A percentile compares a stretch with the other conserved stretches of the same genome.
These are phyloP conservation scores for Pyrenophora tritici-repentis DNA, from an alignment of 2,329 filamentous ascomycete genomes.

Conservation along the genomic window DNA sequence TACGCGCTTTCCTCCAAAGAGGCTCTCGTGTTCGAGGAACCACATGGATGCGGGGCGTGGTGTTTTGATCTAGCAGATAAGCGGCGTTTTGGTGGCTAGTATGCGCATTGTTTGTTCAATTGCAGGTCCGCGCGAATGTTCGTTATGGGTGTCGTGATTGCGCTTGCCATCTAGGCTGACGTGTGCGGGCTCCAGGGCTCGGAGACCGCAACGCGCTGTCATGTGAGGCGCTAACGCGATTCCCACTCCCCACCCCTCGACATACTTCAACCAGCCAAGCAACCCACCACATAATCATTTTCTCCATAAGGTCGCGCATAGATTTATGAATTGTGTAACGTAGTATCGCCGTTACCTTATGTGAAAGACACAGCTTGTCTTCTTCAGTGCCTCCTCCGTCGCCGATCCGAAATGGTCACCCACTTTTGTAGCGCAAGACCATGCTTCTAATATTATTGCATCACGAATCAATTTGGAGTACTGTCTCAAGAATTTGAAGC, in stretches of 20 bases:
- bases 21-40: slow-evolving; percentile 60
- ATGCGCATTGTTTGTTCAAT: slow-evolving; percentile 5
- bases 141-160: neutral
- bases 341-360: too few relatives aligned
- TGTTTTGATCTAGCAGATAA: neutral
- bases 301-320: too few relatives aligned
- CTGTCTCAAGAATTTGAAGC: too few relatives aligned
- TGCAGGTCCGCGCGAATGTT: neutral
- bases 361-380: too few relatives aligned
- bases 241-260: neutral
- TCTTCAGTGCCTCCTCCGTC: too few relatives aligned
- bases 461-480: too few relatives aligned
- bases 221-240: slow-evolving; percentile 11
- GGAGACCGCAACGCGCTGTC: slow-evolving; percentile 12
- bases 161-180: neutral
- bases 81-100: neutral
- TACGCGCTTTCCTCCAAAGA: slow-evolving; percentile 66
- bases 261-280: too few relatives aligned
- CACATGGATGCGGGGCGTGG: slow-evolving; percentile 50
- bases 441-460: too few relatives aligned
- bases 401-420: too few relatives aligned
- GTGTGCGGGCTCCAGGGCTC: slow-evolving; percentile 5
- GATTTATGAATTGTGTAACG: too few relatives aligned
- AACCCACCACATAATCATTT: too few relatives aligned
- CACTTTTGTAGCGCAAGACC: too few relatives aligned